These are phyloP conservation scores for Phytophthora multivora DNA, from an alignment of 352 stramenopile species.

Conservation along the genomic window DNA sequence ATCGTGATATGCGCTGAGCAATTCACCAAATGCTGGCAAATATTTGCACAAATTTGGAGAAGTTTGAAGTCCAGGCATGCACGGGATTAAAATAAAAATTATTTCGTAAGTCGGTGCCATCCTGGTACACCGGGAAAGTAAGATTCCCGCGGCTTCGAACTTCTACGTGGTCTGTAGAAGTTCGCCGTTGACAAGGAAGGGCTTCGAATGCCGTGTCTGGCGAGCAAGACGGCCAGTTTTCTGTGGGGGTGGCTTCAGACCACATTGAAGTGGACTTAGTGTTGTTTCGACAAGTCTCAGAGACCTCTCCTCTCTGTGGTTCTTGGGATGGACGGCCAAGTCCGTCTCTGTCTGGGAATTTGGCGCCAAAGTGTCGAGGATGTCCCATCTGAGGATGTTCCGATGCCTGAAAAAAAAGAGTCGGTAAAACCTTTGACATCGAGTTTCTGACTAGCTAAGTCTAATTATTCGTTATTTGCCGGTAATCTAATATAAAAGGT, in stretches of 20 bases:
- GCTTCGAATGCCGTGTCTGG: neutral
- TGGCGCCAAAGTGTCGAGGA: too few species aligned
- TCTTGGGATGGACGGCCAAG: neutral
- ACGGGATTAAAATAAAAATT: neutral
- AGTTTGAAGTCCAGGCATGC: too few species aligned
- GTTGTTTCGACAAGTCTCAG: constrained; percentile 2
- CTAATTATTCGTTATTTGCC: neutral
- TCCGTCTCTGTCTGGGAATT: neutral
- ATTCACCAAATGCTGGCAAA: neutral
- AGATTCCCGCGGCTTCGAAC: too few species aligned
- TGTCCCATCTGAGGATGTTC: constrained; percentile 11
- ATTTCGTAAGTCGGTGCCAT: neutral
- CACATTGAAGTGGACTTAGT: constrained; percentile 17
- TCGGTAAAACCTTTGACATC: constrained; percentile 20
- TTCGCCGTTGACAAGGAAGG: constrained; percentile 27
- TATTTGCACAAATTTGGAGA: too few species aligned
- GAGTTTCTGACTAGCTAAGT: constrained; percentile 4
- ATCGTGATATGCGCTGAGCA: neutral
- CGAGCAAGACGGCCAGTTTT: neutral
- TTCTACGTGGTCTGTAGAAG: constrained; percentile 22
- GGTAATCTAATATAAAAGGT: neutral
- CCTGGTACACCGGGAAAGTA: neutral
- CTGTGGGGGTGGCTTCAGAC: constrained; percentile 22
- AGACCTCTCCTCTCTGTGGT: neutral
- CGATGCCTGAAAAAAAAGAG: constrained; percentile 19